Conservation (phyloP, 2,329 filamentous ascomycete genomes). For the Alternaria tenuissima region DNA sequence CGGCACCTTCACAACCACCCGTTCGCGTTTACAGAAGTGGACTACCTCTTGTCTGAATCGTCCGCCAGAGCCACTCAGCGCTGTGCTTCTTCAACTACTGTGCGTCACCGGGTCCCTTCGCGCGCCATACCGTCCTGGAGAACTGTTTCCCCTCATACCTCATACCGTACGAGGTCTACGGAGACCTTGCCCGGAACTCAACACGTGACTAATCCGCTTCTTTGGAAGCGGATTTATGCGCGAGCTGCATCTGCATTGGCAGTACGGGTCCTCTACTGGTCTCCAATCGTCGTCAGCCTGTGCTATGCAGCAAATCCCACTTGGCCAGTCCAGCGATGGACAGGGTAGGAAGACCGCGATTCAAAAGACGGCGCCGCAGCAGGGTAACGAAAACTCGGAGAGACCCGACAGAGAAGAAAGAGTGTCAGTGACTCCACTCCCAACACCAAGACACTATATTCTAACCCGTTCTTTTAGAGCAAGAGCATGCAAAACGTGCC, state of each 20-base stretch:
- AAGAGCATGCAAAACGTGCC: slow-evolving; percentile 36
- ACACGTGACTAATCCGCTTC: not conserved
- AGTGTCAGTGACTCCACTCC: slow-evolving; percentile 20
- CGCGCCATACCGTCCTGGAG: not conserved
- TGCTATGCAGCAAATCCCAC: slow-evolving; percentile 8
- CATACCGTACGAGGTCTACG: not conserved
- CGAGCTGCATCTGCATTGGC: slow-evolving; percentile 4
- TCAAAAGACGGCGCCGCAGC: slow-evolving; percentile 18
- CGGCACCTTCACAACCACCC: not conserved
- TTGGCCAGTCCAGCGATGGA: not conserved
- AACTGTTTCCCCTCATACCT: not conserved
- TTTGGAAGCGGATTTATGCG: slow-evolving; percentile 1
- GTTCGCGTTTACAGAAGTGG: not conserved
- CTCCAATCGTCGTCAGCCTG: not conserved
- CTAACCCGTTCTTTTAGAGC: slow-evolving; percentile 15
- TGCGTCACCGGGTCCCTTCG: not conserved
- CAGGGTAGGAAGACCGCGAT: slow-evolving; percentile 27
- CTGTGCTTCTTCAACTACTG: not conserved
- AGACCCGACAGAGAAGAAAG: slow-evolving; percentile 26
- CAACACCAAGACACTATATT: not conserved
- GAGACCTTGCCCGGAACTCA: not conserved
- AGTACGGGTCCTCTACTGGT: not conserved
- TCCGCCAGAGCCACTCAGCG: not conserved
- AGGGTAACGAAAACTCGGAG: slow-evolving; percentile 8
- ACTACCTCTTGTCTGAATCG: not conserved